These are phyloP conservation scores for Dryas alaskensis DNA, from an alignment of 306 rosid species.

Conservation along the genomic window DNA sequence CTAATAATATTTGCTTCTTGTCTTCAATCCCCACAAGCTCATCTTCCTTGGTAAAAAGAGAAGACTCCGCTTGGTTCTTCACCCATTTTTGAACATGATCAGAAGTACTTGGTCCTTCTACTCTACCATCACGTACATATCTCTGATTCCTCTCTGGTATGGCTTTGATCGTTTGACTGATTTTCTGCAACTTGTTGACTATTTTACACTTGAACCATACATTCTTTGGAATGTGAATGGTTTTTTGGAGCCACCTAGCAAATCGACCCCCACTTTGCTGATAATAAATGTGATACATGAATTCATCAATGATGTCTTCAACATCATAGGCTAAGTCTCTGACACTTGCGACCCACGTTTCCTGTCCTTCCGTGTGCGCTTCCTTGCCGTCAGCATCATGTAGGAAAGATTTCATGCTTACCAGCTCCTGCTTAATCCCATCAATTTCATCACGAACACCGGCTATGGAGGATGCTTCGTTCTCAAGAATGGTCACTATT, in stretches of 20 bases:
- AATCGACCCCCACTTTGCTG: neutral
- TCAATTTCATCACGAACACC: neutral
- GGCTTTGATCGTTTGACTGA: neutral
- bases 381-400: neutral
- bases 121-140: neutral
- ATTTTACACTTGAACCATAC: neutral
- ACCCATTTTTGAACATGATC: neutral
- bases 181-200: neutral
- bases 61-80: neutral
- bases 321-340: neutral
- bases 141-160: neutral
- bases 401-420: conserved; percentile 10
- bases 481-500: neutral
- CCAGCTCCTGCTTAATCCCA: neutral
- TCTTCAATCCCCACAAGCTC: conserved; percentile 18
- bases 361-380: neutral
- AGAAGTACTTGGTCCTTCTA: neutral
- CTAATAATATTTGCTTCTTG: neutral
- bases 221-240: neutral
- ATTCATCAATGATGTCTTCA: conserved; percentile 10
- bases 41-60: conserved; percentile 13
- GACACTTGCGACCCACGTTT: neutral
- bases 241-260: neutral
- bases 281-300: neutral
- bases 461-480: neutral